Evolutionary conservation across 169 alveolate genomes (phyloP).

Genomic region (Cryptosporidium tyzzeri): DNA sequence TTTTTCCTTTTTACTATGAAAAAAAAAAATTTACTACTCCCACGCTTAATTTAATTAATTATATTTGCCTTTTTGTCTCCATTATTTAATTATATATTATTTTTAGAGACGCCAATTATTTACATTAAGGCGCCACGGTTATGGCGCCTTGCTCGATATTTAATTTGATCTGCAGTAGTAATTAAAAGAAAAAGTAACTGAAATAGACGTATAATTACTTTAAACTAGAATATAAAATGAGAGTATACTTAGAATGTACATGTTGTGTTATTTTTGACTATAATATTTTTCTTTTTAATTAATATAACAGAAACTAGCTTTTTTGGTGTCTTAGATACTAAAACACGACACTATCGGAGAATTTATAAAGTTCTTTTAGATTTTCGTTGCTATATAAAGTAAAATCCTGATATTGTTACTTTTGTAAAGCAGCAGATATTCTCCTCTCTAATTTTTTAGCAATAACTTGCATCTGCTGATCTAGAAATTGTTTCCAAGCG

Average conservation of each 20-base stretch:
- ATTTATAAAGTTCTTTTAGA: background rate
- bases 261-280: background rate
- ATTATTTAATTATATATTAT: background rate
- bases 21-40: conserved; percentile 1
- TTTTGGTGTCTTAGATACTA: background rate
- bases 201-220: background rate
- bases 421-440: conserved; percentile 66
- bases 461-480: conserved; percentile 67
- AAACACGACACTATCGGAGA: background rate
- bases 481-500: conserved; percentile 70
- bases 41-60: background rate
- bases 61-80: conserved; percentile 47
- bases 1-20: background rate
- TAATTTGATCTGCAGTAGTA: background rate
- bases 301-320: background rate
- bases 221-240: background rate
- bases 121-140: background rate
- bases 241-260: background rate
- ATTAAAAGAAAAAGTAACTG: background rate
- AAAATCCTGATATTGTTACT: background rate
- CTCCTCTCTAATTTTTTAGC: conserved; percentile 71
- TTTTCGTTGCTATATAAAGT: conserved; percentile 4
- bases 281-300: background rate
- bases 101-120: conserved; percentile 56
- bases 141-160: background rate